phyloP scores from a whole-genome alignment of 306 rosid genomes.

The Carpinus viminea region DNA sequence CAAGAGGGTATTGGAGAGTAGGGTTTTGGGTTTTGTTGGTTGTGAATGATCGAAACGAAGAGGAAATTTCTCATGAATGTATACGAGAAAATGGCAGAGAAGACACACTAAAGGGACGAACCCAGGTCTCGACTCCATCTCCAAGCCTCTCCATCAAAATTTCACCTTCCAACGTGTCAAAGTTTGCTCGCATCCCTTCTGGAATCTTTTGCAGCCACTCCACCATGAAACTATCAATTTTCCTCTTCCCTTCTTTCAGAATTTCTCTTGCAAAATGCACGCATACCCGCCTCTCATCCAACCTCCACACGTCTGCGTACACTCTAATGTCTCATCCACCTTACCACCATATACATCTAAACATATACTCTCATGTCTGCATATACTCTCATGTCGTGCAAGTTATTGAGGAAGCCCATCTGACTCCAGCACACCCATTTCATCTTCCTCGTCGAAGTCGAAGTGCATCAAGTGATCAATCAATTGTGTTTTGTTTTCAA shows the following conservation, averaged over 20 bases:
- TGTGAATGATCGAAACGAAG: too few relatives aligned
- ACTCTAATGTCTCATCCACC: conserved; percentile 18
- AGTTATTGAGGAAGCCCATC: conserved; percentile 70
- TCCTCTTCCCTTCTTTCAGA: conserved; percentile 65
- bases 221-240: conserved; percentile 71
- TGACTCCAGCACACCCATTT: conserved; percentile 49
- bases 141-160: conserved; percentile 79
- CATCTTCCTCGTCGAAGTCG: conserved; percentile 61
- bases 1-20: too few relatives aligned
- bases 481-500: conserved; percentile 7
- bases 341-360: conserved; percentile 53
- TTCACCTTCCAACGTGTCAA: conserved; percentile 76
- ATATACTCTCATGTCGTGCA: conserved; percentile 38
- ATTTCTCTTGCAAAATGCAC: conserved; percentile 75
- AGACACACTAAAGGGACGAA: conserved; percentile 57
- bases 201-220: conserved; percentile 75
- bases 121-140: conserved; percentile 58
- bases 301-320: conserved; percentile 47
- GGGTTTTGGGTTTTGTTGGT: too few relatives aligned
- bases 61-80: background rate
- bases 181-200: conserved; percentile 64
- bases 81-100: conserved; percentile 52
- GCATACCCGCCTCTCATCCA: conserved; percentile 70
- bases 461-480: conserved; percentile 68
- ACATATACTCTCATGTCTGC: conserved; percentile 17